Evolutionary conservation across 2,329 filamentous ascomycete genomes (phyloP).

Genomic region (Acephala macrosclerotiorum): DNA sequence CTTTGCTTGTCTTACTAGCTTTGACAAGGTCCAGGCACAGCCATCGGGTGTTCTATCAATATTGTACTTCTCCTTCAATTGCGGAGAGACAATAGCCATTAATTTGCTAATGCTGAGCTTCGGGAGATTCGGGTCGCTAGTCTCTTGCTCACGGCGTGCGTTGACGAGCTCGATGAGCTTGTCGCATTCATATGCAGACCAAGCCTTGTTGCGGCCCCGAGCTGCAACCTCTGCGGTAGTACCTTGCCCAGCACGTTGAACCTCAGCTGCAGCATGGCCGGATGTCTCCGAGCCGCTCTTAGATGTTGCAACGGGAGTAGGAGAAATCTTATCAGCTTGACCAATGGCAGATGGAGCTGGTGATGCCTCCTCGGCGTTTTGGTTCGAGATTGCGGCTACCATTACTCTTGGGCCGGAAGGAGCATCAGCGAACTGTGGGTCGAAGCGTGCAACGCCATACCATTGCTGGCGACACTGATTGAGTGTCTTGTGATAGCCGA

Average conservation of each 20-base stretch:
- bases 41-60: background rate
- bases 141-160: background rate
- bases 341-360: no score
- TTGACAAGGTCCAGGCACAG: background rate
- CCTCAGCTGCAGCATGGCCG: background rate
- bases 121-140: background rate
- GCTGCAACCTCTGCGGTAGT: background rate
- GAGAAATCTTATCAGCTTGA: no score
- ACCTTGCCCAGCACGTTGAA: background rate
- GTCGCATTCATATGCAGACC: background rate
- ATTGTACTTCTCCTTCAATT: background rate
- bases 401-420: no score
- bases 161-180: constrained; percentile 1
- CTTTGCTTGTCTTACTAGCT: background rate
- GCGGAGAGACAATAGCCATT: background rate
- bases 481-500: background rate
- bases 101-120: background rate
- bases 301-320: background rate
- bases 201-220: background rate
- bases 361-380: no score
- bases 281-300: background rate
- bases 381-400: no score
- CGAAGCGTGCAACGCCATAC: background rate
- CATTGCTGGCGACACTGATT: background rate
- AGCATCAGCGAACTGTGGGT: background rate